Percentiles rank a stretch among this genome's conserved stretches.
These are phyloP conservation scores for Quercus gilva DNA, from an alignment of 306 rosid genomes.

Conservation along the genomic window DNA sequence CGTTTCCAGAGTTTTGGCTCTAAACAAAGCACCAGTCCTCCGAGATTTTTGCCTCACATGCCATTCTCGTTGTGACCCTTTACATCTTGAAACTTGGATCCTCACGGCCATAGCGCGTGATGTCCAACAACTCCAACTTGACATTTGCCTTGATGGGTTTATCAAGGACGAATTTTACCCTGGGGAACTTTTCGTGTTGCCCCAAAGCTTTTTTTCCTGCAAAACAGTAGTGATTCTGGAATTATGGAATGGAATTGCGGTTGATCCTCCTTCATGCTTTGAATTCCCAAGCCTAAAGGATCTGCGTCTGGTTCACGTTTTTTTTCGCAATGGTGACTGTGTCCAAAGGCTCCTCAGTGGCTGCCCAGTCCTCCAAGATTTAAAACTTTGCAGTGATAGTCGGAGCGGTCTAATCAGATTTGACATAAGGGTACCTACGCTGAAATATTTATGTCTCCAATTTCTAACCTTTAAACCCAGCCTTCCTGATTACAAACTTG, in stretches of 20 bases:
- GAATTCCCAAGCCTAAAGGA: constrained; percentile 14
- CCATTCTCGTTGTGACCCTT: too few species aligned
- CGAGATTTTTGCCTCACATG: too few species aligned
- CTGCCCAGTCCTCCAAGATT: neutral
- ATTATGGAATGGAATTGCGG: neutral
- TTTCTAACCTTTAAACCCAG: neutral
- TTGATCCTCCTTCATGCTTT: neutral
- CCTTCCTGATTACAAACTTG: neutral
- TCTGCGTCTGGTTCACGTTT: neutral
- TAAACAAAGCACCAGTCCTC: too few species aligned
- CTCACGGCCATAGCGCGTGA: too few species aligned
- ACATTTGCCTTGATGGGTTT: too few species aligned
- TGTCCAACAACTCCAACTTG: too few species aligned
- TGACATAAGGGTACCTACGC: neutral
- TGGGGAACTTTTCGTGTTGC: neutral
- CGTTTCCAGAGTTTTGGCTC: too few species aligned
- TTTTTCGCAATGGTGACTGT: neutral
- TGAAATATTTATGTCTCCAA: neutral
- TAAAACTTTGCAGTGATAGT: neutral
- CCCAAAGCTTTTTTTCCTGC: neutral
- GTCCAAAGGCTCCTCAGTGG: neutral
- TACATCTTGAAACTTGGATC: too few species aligned
- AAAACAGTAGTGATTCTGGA: constrained; percentile 2
- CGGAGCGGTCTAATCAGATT: too few species aligned
- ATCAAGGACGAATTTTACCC: neutral